Percentiles rank a stretch among this genome's conserved stretches.
Evolutionary conservation across 805 yeast genomes (phyloP).

Genomic region (Kodamaea sagamina): DNA sequence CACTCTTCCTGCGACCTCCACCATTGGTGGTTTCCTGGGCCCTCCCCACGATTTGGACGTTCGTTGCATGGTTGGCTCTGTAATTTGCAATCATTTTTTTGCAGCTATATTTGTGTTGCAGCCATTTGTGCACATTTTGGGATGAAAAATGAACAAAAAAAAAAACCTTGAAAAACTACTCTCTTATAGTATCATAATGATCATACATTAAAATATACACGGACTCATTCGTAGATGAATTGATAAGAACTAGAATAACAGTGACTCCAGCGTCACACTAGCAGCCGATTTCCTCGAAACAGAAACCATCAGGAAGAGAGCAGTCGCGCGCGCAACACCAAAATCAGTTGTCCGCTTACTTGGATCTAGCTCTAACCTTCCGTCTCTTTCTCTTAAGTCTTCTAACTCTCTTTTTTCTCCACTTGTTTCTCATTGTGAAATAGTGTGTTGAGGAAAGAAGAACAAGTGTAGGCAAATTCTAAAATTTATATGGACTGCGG

Average conservation of each 20-base stretch:
- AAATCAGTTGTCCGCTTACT: constrained; percentile 61
- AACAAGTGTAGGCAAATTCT: constrained; percentile 18
- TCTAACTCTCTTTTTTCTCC: constrained; percentile 99
- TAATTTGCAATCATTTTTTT: constrained; percentile 7
- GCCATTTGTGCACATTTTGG: constrained; percentile 14
- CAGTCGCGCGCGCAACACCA: constrained; percentile 3
- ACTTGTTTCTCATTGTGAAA: constrained; percentile 84
- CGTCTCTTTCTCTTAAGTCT: constrained; percentile 99
- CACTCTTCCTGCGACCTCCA: background rate
- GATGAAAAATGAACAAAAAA: background rate
- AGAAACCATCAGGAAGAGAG: background rate
- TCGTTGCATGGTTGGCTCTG: background rate
- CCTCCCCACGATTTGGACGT: too few species aligned
- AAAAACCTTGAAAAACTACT: background rate
- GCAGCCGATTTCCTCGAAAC: constrained; percentile 3
- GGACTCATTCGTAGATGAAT: constrained; percentile 13
- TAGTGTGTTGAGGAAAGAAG: constrained; percentile 23
- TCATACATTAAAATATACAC: constrained; percentile 14
- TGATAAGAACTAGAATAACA: constrained; percentile 13
- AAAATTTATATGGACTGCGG: constrained; percentile 14
- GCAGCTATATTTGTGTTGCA: constrained; percentile 20
- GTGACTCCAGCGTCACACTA: background rate
- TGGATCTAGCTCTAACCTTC: constrained; percentile 99
- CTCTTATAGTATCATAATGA: constrained; percentile 10
- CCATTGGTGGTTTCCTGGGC: background rate